phyloP scores from a whole-genome alignment of 2,329 filamentous ascomycete genomes.

The Pezicula radicicola region DNA sequence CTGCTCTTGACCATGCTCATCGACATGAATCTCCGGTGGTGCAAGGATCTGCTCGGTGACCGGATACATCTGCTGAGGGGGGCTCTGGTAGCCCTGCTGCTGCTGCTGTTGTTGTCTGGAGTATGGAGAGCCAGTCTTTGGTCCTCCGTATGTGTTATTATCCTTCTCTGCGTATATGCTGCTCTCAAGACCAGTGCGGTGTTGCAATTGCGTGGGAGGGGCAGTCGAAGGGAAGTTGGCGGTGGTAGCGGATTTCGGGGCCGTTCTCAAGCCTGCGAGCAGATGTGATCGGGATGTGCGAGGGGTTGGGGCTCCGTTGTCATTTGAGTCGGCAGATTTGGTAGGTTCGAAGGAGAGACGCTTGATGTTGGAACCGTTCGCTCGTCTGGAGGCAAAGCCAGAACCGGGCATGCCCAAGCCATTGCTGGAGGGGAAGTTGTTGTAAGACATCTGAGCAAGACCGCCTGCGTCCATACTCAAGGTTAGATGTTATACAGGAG shows the following conservation, averaged over 20 bases:
- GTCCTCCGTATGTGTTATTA: slow-evolving; percentile 21
- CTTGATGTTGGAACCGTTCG: slow-evolving; percentile 82
- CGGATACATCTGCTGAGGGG: slow-evolving; percentile 58
- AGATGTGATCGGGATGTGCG: slow-evolving; percentile 94
- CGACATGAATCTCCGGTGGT: slow-evolving; percentile 75
- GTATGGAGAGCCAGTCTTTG: slow-evolving; percentile 25
- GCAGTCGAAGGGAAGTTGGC: slow-evolving; percentile 67
- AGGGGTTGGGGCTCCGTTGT: slow-evolving; percentile 73
- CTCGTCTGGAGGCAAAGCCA: slow-evolving; percentile 78
- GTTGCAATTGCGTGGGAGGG: slow-evolving; percentile 52
- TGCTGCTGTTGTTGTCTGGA: slow-evolving; percentile 27
- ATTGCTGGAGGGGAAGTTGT: slow-evolving; percentile 68
- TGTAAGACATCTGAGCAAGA: slow-evolving; percentile 99
- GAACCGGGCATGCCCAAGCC: slow-evolving; percentile 73
- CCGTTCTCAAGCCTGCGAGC: slow-evolving; percentile 87
- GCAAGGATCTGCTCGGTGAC: slow-evolving; percentile 83
- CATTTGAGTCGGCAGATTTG: slow-evolving; percentile 66
- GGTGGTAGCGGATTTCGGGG: slow-evolving; percentile 79
- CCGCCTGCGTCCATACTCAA: slow-evolving; percentile 84
- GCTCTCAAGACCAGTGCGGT: slow-evolving; percentile 21
- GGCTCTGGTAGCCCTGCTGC: slow-evolving; percentile 33
- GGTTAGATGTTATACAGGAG: slow-evolving; percentile 23
- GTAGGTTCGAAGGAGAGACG: slow-evolving; percentile 75
- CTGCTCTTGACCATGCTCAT: slow-evolving; percentile 64
- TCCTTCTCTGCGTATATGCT: slow-evolving; percentile 31